phyloP scores from a whole-genome alignment of 768 basidiomycete genomes.

The Agrocybe chaxingu region DNA sequence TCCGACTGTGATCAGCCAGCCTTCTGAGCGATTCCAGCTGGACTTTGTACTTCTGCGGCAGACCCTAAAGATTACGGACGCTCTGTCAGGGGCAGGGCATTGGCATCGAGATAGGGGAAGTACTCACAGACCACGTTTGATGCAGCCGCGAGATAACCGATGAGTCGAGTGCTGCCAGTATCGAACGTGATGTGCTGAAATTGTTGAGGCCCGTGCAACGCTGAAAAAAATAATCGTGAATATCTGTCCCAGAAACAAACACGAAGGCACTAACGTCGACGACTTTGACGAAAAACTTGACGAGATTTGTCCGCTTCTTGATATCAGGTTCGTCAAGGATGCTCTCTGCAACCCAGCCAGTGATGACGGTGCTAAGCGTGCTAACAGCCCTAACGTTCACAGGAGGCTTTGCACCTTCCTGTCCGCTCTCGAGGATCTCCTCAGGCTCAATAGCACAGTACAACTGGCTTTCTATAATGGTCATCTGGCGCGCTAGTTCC shows the following conservation, averaged over 20 bases:
- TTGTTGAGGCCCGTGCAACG: slow-evolving; percentile 82
- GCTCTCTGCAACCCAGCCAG: slow-evolving; percentile 94
- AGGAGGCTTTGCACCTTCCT: slow-evolving; percentile 61
- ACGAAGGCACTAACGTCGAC: slow-evolving; percentile 64
- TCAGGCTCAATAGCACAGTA: slow-evolving; percentile 86
- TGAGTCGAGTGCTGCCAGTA: slow-evolving; percentile 92
- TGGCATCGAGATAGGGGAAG: not conserved
- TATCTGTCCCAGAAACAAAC: slow-evolving; percentile 1
- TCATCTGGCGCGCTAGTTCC: slow-evolving; percentile 91
- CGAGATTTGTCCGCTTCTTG: slow-evolving; percentile 72
- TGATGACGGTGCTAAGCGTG: slow-evolving; percentile 87
- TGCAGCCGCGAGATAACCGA: slow-evolving; percentile 90
- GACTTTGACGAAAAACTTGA: slow-evolving; percentile 94
- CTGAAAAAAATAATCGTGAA: slow-evolving; percentile 36
- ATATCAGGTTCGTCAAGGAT: slow-evolving; percentile 88
- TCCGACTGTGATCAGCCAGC: slow-evolving; percentile 87
- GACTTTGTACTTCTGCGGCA: slow-evolving; percentile 80
- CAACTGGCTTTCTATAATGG: slow-evolving; percentile 87
- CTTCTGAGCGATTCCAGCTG: slow-evolving; percentile 79
- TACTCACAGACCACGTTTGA: slow-evolving; percentile 89
- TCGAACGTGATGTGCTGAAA: slow-evolving; percentile 89
- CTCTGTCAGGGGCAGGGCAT: not conserved
- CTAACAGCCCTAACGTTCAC: slow-evolving; percentile 81
- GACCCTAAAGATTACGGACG: slow-evolving; percentile 44
- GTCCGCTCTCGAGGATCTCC: slow-evolving; percentile 83